Conservation (phyloP, 2,329 filamentous ascomycete species). For the Tolypocladium nubicola region DNA sequence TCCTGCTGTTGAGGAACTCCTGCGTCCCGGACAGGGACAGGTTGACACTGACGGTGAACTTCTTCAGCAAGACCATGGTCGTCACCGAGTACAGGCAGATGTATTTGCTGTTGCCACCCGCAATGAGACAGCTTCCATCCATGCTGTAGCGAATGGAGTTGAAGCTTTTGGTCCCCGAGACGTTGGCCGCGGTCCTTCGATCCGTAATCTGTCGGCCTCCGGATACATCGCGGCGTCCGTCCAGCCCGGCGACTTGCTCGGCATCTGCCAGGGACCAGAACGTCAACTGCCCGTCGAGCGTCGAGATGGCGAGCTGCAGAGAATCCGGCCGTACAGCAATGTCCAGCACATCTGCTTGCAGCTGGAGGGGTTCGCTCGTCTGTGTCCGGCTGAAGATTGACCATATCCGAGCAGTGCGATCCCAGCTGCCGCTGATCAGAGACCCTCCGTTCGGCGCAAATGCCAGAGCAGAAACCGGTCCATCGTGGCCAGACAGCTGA, state of each 20-base stretch:
- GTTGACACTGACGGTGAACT: conserved; percentile 92
- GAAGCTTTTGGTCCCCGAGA: conserved; percentile 83
- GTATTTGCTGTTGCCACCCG: conserved; percentile 94
- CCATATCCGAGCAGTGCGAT: conserved; percentile 91
- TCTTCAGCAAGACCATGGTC: conserved; percentile 84
- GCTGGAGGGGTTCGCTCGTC: conserved; percentile 84
- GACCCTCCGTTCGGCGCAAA: conserved; percentile 81
- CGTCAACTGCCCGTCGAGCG: conserved; percentile 82
- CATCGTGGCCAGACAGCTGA: conserved; percentile 83
- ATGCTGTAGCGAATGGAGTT: conserved; percentile 81
- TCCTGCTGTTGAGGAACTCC: conserved; percentile 88
- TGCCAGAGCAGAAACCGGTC: conserved; percentile 76
- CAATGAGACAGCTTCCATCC: conserved; percentile 82
- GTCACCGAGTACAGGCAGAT: conserved; percentile 95
- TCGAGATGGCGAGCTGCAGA: conserved; percentile 81
- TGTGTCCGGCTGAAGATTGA: conserved; percentile 90
- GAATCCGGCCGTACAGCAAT: conserved; percentile 86
- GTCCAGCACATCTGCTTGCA: conserved; percentile 82
- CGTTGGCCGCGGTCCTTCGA: conserved; percentile 82
- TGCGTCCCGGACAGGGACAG: conserved; percentile 93
- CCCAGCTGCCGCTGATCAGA: conserved; percentile 90
- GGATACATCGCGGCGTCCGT: conserved; percentile 84
- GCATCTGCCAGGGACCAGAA: conserved; percentile 93
- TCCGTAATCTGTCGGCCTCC: conserved; percentile 84
- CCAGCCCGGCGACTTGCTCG: conserved; percentile 73